A percentile compares a stretch with the other conserved stretches of the same genome.
Conservation (phyloP, 768 basidiomycete species). For the Mycena vitilis region DNA sequence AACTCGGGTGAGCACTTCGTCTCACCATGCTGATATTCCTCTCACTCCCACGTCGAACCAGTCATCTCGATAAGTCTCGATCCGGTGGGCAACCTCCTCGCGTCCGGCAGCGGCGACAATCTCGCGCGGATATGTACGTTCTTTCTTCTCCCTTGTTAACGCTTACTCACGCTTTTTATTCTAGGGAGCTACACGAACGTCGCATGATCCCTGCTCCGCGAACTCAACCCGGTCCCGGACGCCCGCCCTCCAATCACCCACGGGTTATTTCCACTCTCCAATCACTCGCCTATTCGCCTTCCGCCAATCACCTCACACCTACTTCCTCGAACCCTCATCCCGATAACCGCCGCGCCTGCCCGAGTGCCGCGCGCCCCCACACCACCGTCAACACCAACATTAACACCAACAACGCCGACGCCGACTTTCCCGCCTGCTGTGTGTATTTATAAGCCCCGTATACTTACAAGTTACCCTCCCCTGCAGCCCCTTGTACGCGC, state of each 20-base stretch:
- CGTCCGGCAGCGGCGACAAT: slow-evolving; percentile 67
- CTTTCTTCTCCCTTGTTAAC: neutral
- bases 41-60: slow-evolving; percentile 22
- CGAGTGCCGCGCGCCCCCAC: neutral
- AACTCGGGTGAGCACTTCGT: slow-evolving; percentile 57
- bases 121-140: slow-evolving; percentile 65
- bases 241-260: no score
- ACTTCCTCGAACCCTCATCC: neutral
- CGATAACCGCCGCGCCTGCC: neutral
- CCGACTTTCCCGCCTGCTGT: slow-evolving; percentile 20
- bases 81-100: slow-evolving; percentile 58
- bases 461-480: slow-evolving; percentile 9
- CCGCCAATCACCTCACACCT: no score
- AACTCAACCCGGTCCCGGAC: no score
- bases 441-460: slow-evolving; percentile 25
- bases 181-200: slow-evolving; percentile 32
- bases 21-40: neutral
- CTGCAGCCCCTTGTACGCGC: slow-evolving; percentile 32
- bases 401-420: neutral
- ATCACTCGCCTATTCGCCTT: no score
- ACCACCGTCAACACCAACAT: neutral
- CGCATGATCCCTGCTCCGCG: slow-evolving; percentile 1
- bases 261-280: no score
- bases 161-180: neutral
- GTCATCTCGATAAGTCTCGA: slow-evolving; percentile 65